Evolutionary conservation across 2,329 filamentous ascomycete species (phyloP), one percentile per base, ranked within the genome.

Genomic region (Basipetospora chlamydospora): DNA sequence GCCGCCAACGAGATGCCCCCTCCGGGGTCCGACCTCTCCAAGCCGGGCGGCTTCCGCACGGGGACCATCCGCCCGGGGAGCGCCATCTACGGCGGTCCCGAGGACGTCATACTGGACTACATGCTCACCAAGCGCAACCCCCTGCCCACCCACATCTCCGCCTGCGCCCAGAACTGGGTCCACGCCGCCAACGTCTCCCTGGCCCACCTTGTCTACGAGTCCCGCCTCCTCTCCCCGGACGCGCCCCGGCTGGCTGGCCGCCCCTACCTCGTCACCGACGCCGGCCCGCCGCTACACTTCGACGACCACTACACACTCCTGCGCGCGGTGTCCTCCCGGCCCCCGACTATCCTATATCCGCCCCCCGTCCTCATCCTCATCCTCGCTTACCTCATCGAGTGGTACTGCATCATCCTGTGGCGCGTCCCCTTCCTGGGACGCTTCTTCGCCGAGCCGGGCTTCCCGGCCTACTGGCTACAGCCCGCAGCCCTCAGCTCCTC

Each of bases 31-130:
- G 28, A 11, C 50, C 33, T 28, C 22, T 6, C 22, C 13, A 8
- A 21, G 43, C 45, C 37, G 40, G 33, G 42, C 23, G 39, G 49
- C 6, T 66, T 74, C 48, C 60, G 66, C 8, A 73, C 69, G 0
- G 70, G 68, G 6, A 56, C 57, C 33, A 64, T 75, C 42, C 59
- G 70, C 2, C 69, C 69, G 1, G 60, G 62, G 10, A 70, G 70
- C 43, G 61, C 57, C 20, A 60, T 73, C 31, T 73, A 71, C 43
- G 68, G 67, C 4, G 58, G 61, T 40, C 54, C 57, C 11, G 55
- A 53, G 26, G 62, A 70, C 43, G 52, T 55, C 15, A 44, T 66
- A 16, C 50, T 62, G 3, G 59, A 56, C 3, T 38, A 49, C 5
- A 56, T 61, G 35, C 46, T 70, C 11, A 51, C 47, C n/a, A 41